Percentiles rank a stretch among this genome's conserved stretches.
Conservation (phyloP, 2,329 filamentous ascomycete species). For the Drechslerella dactyloides region DNA sequence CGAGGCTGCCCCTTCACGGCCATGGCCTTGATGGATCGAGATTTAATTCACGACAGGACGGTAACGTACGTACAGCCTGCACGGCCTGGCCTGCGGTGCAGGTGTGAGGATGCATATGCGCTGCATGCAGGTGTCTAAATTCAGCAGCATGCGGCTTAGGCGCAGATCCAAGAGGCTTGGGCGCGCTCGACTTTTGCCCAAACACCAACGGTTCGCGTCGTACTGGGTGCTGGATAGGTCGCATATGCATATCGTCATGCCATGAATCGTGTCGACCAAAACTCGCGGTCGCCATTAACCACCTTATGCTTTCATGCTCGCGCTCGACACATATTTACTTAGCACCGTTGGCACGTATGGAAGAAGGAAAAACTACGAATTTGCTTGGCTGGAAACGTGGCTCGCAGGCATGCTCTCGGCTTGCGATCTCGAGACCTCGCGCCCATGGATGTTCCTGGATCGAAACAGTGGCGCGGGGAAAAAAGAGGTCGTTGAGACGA, state of each 20-base stretch:
- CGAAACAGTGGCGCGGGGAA: neutral
- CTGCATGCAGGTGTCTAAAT: constrained; percentile 3
- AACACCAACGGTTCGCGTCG: neutral
- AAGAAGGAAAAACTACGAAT: neutral
- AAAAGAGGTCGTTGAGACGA: neutral
- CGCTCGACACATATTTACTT: neutral
- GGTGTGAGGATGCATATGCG: neutral
- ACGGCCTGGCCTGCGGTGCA: neutral
- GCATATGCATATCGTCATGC: constrained; percentile 9
- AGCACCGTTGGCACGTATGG: neutral
- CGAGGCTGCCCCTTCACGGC: neutral
- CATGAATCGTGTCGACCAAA: constrained; percentile 1
- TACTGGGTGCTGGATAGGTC: too few relatives aligned
- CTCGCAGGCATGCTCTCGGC: neutral
- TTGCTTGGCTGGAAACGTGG: neutral
- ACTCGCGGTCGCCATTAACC: neutral
- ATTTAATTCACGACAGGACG: neutral
- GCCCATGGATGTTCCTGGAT: constrained; percentile 2
- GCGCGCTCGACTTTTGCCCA: neutral
- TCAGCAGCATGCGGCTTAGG: constrained; percentile 1
- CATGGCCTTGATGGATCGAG: neutral
- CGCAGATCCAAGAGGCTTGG: neutral
- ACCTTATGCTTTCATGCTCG: neutral
- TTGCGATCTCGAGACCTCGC: constrained; percentile 4
- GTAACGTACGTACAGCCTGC: neutral